A percentile compares a stretch with the other conserved stretches of the same genome.
Conservation (phyloP, 2,329 filamentous ascomycete genomes). For the Colletotrichum karsti region DNA sequence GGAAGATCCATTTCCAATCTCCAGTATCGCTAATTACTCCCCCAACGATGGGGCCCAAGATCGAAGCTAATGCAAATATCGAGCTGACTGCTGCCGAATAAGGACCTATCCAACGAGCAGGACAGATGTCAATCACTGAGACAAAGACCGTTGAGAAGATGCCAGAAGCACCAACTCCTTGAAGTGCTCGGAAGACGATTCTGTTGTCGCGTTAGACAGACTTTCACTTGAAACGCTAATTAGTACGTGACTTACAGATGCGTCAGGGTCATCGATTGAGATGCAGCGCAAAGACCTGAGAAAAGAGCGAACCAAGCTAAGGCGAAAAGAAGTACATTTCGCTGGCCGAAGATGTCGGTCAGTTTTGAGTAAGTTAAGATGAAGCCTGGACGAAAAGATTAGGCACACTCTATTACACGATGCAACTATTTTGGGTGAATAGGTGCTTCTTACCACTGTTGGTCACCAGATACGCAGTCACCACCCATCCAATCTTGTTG, state of each 20-base stretch:
- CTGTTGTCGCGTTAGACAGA: too few relatives aligned
- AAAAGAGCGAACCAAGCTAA: not conserved
- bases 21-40: conserved; percentile 35
- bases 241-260: not conserved
- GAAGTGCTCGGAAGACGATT: conserved; percentile 51
- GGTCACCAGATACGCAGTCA: not conserved
- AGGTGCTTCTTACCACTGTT: not conserved
- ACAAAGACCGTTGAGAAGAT: conserved; percentile 10
- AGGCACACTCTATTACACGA: not conserved
- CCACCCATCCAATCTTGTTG: not conserved
- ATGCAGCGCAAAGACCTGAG: not conserved
- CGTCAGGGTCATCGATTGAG: not conserved
- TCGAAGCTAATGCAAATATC: conserved; percentile 52
- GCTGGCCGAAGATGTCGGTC: not conserved
- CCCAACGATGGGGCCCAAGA: conserved; percentile 49
- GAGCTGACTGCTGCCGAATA: conserved; percentile 34
- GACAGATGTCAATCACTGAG: not conserved
- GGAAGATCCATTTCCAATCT: conserved; percentile 5
- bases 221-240: not conserved
- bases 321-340: not conserved
- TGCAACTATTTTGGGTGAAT: too few relatives aligned
- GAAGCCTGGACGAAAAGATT: not conserved
- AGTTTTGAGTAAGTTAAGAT: not conserved
- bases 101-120: conserved; percentile 4
- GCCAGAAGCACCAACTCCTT: conserved; percentile 44